Evolutionary conservation across 2,329 filamentous ascomycete species (phyloP), one percentile per base, ranked within the genome.

Genomic region (Verticillium dahliae): DNA sequence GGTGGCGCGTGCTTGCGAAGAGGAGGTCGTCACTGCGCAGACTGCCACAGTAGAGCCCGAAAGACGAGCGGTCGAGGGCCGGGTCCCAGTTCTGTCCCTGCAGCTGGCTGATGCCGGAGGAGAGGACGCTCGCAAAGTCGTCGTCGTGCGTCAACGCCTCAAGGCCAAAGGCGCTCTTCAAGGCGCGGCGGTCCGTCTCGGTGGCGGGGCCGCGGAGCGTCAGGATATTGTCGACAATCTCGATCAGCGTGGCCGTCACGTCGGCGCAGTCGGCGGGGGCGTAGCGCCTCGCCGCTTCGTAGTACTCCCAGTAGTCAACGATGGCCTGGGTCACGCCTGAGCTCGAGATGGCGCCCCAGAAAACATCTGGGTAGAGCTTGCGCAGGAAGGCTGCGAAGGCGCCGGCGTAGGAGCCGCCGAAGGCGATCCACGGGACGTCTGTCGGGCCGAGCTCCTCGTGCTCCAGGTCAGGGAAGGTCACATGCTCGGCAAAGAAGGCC

Each of bases 401-500:
- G 3, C 92, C 92, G 0, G 91, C 90, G 69, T 96, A 96, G 0
- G 89, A 92, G 1, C 91, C 91, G 1, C 92, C 92, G 64, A 96
- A 96, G 0, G 86, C 86, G 62, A 96, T 88, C 75, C 88, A 95
- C 0, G 91, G 84, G 0, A 85, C 86, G 3, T 78, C 80, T 0
- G 83, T 76, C 0, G 90, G 84, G 0, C 84, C 91, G 50, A 94
- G 75, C 65, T 92, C 82, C 31, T 82, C 69, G 64, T 90, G 74
- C 69, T 90, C 87, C 5, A 92, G 75, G 0, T 90, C 90, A 0
- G 85, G 79, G 64, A 92, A 92, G 59, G 85, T 78, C 45, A 92
- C 81, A 66, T 95, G 82, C 63, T 85, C 75, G 0, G 91, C 90
- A 74, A 96, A 96, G 74, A 90, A 96, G 1, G 86, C 90, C 54